Evolutionary conservation across 164 flowering plant genomes (phyloP).

Genomic region (Piper betle): DNA sequence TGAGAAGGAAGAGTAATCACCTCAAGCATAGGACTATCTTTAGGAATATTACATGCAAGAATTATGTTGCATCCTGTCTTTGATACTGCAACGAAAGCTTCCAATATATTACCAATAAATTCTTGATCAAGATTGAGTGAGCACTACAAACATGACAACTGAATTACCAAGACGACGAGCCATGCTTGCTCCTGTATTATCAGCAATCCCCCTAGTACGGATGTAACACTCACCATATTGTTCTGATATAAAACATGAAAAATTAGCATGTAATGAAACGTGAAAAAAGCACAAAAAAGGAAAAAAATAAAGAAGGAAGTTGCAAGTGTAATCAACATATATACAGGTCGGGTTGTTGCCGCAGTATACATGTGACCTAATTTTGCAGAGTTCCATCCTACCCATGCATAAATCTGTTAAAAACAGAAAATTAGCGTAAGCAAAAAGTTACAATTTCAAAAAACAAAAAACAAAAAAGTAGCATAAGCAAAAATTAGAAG

Average conservation of each 20-base stretch:
- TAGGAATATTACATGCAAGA: slow-evolving; percentile 78
- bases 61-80: slow-evolving; percentile 66
- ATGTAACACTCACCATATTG: slow-evolving; percentile 52
- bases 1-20: slow-evolving; percentile 14
- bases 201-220: slow-evolving; percentile 77
- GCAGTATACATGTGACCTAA: slow-evolving; percentile 77
- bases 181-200: slow-evolving; percentile 75
- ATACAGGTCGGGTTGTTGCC: slow-evolving; percentile 70
- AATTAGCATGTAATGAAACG: not conserved
- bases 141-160: not conserved
- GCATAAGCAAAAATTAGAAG: not conserved
- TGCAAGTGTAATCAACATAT: slow-evolving; percentile 15
- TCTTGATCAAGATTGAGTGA: not conserved
- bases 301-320: no score
- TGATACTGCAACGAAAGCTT: slow-evolving; percentile 27
- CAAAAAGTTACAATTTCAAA: no score
- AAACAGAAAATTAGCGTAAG: no score
- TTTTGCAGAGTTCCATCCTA: slow-evolving; percentile 76
- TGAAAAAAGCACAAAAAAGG: not conserved
- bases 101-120: slow-evolving; percentile 1
- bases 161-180: slow-evolving; percentile 67
- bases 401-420: slow-evolving; percentile 64
- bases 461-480: no score
- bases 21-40: slow-evolving; percentile 75
- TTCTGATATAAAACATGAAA: slow-evolving; percentile 18